phyloP scores from a whole-genome alignment of 148 eudicot species.

The Persicaria tinctoria region DNA sequence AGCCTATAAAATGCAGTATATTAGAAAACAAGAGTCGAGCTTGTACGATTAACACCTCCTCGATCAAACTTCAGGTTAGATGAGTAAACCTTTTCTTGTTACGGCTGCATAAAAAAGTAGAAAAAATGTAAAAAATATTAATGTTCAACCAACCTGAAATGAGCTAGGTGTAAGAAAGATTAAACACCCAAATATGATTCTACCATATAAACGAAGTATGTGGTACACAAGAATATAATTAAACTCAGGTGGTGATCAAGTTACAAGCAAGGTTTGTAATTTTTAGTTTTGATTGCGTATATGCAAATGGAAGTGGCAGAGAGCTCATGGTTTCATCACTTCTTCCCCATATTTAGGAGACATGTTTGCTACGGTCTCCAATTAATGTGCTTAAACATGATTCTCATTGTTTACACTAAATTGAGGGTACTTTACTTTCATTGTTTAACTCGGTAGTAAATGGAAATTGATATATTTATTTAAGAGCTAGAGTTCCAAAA shows the following conservation, averaged over 20 bases:
- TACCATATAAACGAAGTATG: slow-evolving; percentile 60
- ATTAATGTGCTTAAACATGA: too few species aligned
- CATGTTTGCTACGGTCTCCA: too few species aligned
- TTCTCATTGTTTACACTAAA: too few species aligned
- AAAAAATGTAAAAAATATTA: not conserved
- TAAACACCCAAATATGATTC: slow-evolving; percentile 78
- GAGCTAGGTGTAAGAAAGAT: not conserved
- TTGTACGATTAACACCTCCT: slow-evolving; percentile 53
- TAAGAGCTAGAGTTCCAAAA: too few species aligned
- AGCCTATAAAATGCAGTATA: not conserved
- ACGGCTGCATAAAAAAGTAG: slow-evolving; percentile 42
- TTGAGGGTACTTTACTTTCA: too few species aligned
- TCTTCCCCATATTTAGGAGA: slow-evolving; percentile 33
- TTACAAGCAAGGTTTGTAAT: not conserved
- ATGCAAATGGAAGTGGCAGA: not conserved
- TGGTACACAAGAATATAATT: not conserved
- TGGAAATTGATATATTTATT: too few species aligned
- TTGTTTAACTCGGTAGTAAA: too few species aligned
- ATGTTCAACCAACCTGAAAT: not conserved
- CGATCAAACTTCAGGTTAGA: slow-evolving; percentile 77
- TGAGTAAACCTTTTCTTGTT: slow-evolving; percentile 59
- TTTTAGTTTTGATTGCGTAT: not conserved
- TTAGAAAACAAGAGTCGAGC: not conserved
- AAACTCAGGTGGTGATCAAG: not conserved
- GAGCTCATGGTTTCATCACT: slow-evolving; percentile 75